Evolutionary conservation across 495 filamentous ascomycete species (phyloP), one percentile per base, ranked within the genome.

Genomic region (Hypoxylon rickii): DNA sequence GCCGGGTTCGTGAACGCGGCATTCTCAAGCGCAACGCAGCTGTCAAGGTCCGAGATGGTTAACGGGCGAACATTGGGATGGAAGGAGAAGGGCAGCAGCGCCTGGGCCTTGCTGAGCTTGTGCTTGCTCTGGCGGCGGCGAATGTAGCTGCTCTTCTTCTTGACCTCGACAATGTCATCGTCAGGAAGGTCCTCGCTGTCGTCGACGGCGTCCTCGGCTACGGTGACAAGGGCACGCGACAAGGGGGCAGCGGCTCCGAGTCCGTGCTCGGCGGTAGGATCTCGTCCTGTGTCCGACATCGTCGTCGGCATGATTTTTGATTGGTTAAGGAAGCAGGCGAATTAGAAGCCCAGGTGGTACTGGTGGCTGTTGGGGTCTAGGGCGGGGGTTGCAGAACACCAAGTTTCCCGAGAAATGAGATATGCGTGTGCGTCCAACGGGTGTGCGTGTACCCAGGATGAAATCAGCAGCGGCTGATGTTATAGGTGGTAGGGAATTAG

Each of bases 11-110:
- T 79, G 62, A 96, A 96, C 2, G 87, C 83, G 0, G 79, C 82
- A 40, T 85, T 83, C 70, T 97, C 92, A 26, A 97, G 79, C 11
- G 74, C 75, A 19, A 90, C 73, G 68, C 89, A 93, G 16, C 87
- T 84, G 0, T 94, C 89, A 8, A 90, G 73, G 65, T 96, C 89
- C 0, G 84, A 84, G 38, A 83, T 69, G 18, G 81, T 88, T 29
- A 97, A 79, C 12, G 86, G 80, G 53, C 89, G 84, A 3, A 87
- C 81, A 48, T 88, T 88, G 2, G 88, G 88, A 5, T 56, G 26
- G 46, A 72, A 79, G 20, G 55, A 38, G 52, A 70, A 69, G 5
- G 67, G 65, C 24, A 72, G 31, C 6, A 58, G n/a, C n/a, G 53
- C 40, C 22, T 66, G 51, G 26, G 58, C 31, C 10, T 33, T 38